Percentiles rank a stretch among this genome's conserved stretches.
These are phyloP conservation scores for Candida cerambycidarum DNA, from an alignment of 805 yeast genomes.

Conservation along the genomic window DNA sequence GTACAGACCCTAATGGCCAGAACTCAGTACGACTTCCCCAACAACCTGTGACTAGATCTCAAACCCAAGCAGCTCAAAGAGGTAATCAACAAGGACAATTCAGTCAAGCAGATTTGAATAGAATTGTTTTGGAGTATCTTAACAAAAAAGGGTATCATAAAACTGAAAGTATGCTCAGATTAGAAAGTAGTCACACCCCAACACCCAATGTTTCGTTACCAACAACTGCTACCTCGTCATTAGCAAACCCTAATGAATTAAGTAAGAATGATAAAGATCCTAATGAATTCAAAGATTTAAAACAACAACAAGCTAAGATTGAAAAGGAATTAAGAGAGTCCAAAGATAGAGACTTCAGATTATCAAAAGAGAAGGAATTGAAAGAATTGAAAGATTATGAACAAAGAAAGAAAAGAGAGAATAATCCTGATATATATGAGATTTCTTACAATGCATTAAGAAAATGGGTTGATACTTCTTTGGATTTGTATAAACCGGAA, in stretches of 20 bases:
- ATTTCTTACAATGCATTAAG: constrained; percentile 78
- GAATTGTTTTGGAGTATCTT: constrained; percentile 89
- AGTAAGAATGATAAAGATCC: constrained; percentile 27
- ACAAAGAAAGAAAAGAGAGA: constrained; percentile 45
- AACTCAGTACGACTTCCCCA: constrained; percentile 6
- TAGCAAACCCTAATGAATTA: constrained; percentile 36
- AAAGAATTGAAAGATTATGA: constrained; percentile 41
- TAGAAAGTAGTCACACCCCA: constrained; percentile 71
- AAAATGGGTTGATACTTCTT: constrained; percentile 87
- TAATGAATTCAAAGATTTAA: constrained; percentile 35
- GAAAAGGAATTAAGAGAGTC: constrained; percentile 40
- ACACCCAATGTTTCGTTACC: constrained; percentile 51
- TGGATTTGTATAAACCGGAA: constrained; percentile 90
- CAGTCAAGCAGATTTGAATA: constrained; percentile 84
- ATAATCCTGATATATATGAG: constrained; percentile 69
- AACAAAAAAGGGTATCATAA: constrained; percentile 91
- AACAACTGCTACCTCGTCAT: constrained; percentile 42
- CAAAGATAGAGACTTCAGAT: constrained; percentile 36
- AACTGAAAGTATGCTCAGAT: constrained; percentile 90
- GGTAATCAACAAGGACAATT: constrained; percentile 42
- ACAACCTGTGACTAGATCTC: constrained; percentile 17
- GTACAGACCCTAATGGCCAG: neutral
- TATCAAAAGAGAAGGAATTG: constrained; percentile 41
- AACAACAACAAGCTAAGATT: constrained; percentile 31
- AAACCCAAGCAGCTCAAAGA: constrained; percentile 12